Evolutionary conservation across 805 yeast genomes (phyloP).

Genomic region (Candida mattraensis): DNA sequence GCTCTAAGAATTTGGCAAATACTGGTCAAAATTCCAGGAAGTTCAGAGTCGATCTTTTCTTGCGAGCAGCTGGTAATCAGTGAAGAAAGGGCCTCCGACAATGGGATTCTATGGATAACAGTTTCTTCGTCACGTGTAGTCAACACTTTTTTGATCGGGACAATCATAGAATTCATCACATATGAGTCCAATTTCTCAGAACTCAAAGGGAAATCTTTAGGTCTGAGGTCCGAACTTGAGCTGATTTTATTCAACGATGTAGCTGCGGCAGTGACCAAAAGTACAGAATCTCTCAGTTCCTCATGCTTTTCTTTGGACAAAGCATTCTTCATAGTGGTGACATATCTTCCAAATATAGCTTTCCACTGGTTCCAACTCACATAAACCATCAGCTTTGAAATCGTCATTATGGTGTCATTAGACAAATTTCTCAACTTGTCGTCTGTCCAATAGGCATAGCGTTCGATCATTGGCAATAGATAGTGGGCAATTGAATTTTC

Average conservation of each 20-base stretch:
- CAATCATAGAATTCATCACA: conserved; percentile 57
- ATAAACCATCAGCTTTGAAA: conserved; percentile 55
- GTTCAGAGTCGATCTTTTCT: conserved; percentile 51
- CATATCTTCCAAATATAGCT: conserved; percentile 71
- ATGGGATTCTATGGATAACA: conserved; percentile 67
- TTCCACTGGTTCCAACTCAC: conserved; percentile 79
- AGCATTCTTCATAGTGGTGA: conserved; percentile 31
- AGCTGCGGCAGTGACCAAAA: conserved; percentile 57
- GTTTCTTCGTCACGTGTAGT: conserved; percentile 75
- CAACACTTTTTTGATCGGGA: conserved; percentile 60
- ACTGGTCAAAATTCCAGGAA: conserved; percentile 82
- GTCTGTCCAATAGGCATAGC: conserved; percentile 60
- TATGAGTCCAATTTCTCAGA: conserved; percentile 42
- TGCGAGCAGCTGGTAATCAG: conserved; percentile 61
- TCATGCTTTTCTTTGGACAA: conserved; percentile 34
- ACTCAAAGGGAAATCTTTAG: conserved; percentile 36
- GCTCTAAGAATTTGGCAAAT: conserved; percentile 88
- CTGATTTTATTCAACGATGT: conserved; percentile 36
- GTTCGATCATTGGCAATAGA: conserved; percentile 82
- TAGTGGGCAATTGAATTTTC: conserved; percentile 71
- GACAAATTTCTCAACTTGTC: conserved; percentile 62
- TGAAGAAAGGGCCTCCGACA: conserved; percentile 77
- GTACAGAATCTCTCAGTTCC: conserved; percentile 55
- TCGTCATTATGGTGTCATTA: conserved; percentile 62
- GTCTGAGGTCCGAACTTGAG: conserved; percentile 12